Base-by-base conservation (phyloP, 148 eudicot genomes). In the Arctostaphylos glauca region DNA sequence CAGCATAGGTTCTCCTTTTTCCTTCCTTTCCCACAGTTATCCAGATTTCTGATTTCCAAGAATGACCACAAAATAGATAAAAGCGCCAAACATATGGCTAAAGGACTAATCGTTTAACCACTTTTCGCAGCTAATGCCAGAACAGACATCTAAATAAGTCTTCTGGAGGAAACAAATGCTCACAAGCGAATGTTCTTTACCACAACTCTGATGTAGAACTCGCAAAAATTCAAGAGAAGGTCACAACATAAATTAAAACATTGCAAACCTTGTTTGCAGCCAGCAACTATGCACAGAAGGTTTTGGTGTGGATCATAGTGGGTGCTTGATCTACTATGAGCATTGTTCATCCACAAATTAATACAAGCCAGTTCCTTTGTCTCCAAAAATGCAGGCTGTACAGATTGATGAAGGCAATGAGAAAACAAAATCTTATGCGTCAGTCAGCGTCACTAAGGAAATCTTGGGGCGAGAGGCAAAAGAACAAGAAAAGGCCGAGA, bases 251-350 rank as follows among this genome's bases (percentile, higher is more conserved):
- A 72, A 14, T 44, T 44, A 16, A 16, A 58, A 78, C 52, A 19
- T 41, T 15, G 7, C 16, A 5, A 58, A 94, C 99, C 98, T 90
- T 87, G 90, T 86, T 94, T 96, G 83, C 92, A 78, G 79, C 99
- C 99, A 83, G 97, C 66, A 81, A 96, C 88, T 66, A 94, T 80
- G 79, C 98, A 96, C 70, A 96, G 81, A 84, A 96, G 91, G 78
- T 96, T 94, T 62, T 94, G 97, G 84, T 94, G 98, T 66, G 99
- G 99, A 91, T 96, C 97, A 85, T 96, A 96, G 86, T 96, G 99
- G 77, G 95, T 92, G 87, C 97, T 94, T 48, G 99, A 94, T 89
- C 99, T 91, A 80, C 91, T 88, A 70, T 58, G 84, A 67, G 89
- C 88, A 84, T 80, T 92, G 87, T 94, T 94, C 99, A 96, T 96